Conservation (phyloP, 495 filamentous ascomycete species). For the Talaromyces stipitatus region DNA sequence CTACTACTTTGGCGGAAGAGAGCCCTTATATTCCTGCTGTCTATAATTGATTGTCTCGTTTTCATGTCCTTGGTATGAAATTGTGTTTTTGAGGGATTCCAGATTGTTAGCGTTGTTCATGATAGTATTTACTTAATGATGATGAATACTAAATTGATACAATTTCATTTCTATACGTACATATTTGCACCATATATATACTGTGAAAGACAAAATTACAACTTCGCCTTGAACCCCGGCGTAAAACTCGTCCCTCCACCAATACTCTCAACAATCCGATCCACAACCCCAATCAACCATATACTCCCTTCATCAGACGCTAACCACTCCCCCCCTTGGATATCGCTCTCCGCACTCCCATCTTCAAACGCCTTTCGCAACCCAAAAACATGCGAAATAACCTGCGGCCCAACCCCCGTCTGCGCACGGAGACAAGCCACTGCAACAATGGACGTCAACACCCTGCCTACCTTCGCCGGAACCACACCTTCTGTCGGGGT, state of each 20-base stretch:
- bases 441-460: conserved; percentile 60
- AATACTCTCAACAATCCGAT: conserved; percentile 59
- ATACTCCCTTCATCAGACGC: conserved; percentile 64
- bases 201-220: conserved; percentile 22
- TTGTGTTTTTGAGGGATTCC: too few relatives aligned
- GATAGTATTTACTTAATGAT: too few relatives aligned
- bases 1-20: conserved; percentile 3
- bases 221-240: conserved; percentile 38
- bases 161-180: not conserved
- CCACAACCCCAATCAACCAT: conserved; percentile 65
- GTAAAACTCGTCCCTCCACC: conserved; percentile 56
- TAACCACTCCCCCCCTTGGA: conserved; percentile 54
- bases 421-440: conserved; percentile 64
- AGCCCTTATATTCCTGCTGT: conserved; percentile 2
- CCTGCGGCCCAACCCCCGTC: conserved; percentile 72
- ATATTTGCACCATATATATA: not conserved
- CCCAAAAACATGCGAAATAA: conserved; percentile 49
- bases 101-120: too few relatives aligned
- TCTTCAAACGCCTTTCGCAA: conserved; percentile 6
- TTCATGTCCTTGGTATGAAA: too few relatives aligned
- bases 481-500: conserved; percentile 14
- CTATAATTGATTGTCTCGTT: not conserved
- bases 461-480: conserved; percentile 46
- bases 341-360: conserved; percentile 41
- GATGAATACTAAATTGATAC: not conserved